Conservation (phyloP, 306 rosid species). For the Prunus mume region DNA sequence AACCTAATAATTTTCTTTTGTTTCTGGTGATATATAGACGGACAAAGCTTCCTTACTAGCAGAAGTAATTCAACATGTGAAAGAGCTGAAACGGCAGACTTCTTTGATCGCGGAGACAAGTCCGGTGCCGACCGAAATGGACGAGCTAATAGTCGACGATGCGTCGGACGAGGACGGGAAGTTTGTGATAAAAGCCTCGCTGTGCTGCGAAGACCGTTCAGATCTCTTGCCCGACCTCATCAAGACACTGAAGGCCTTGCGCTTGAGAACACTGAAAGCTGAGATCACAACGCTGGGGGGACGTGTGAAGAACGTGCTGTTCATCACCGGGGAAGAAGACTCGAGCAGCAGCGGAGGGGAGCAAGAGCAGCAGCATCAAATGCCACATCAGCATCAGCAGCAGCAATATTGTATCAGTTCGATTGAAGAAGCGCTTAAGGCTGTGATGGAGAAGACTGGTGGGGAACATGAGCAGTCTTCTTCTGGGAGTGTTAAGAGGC, state of each 20-base stretch:
- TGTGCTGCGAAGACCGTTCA: slow-evolving; percentile 84
- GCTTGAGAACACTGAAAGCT: slow-evolving; percentile 68
- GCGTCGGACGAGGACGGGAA: slow-evolving; percentile 66
- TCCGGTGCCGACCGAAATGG: slow-evolving; percentile 69
- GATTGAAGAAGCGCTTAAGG: slow-evolving; percentile 80
- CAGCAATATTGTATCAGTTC: slow-evolving; percentile 60
- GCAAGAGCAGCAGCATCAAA: slow-evolving; percentile 15
- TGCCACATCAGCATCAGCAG: slow-evolving; percentile 12
- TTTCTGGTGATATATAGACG: slow-evolving; percentile 41
- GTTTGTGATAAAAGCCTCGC: slow-evolving; percentile 71
- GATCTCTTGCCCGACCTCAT: slow-evolving; percentile 83
- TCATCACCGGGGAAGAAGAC: slow-evolving; percentile 65
- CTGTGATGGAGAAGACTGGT: slow-evolving; percentile 73
- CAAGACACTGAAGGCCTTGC: slow-evolving; percentile 60
- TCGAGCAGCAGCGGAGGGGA: slow-evolving; percentile 28
- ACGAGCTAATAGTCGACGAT: slow-evolving; percentile 67
- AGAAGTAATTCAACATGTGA: slow-evolving; percentile 85
- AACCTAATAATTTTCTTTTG: neutral
- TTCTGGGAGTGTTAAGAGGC: slow-evolving; percentile 77
- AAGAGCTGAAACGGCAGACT: slow-evolving; percentile 80
- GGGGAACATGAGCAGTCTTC: slow-evolving; percentile 48
- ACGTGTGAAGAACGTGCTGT: slow-evolving; percentile 73
- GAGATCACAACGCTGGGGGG: slow-evolving; percentile 82
- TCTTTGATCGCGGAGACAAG: slow-evolving; percentile 68
- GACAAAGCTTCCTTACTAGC: slow-evolving; percentile 88